phyloP scores from a whole-genome alignment of 176 grass and related monocot species.

The Canna indica region DNA sequence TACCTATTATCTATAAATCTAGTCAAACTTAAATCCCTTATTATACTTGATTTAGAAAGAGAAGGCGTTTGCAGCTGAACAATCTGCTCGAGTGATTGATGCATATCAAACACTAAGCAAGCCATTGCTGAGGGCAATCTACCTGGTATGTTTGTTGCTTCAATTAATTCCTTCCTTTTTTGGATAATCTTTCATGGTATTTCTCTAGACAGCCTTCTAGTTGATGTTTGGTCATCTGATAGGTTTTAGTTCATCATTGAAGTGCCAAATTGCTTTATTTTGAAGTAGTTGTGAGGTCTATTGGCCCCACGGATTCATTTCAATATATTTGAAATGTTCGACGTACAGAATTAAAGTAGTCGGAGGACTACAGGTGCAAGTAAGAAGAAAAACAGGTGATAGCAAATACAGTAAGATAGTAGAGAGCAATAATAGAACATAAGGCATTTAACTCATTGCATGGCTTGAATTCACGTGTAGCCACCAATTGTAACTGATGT shows the following conservation, averaged over 20 bases:
- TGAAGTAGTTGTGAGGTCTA: no score
- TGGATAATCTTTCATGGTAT: background rate
- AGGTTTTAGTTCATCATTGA: background rate
- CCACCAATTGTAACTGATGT: no score
- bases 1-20: background rate
- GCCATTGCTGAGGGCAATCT: conserved; percentile 68
- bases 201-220: background rate
- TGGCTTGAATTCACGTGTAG: no score
- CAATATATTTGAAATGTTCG: no score
- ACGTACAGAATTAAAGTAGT: no score
- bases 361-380: no score
- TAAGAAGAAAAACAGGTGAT: no score
- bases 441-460: no score
- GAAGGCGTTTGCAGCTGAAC: conserved; percentile 67
- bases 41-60: conserved; percentile 40
- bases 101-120: conserved; percentile 63
- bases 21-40: background rate
- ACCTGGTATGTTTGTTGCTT: conserved; percentile 45
- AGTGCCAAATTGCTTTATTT: background rate
- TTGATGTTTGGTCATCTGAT: background rate
- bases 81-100: conserved; percentile 79
- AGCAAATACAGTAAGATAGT: no score
- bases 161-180: background rate
- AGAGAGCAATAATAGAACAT: no score
- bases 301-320: no score